A percentile compares a stretch with the other conserved stretches of the same genome.
These are phyloP conservation scores for Cordyceps pruinosa DNA, from an alignment of 2,329 filamentous ascomycete genomes.

Conservation along the genomic window DNA sequence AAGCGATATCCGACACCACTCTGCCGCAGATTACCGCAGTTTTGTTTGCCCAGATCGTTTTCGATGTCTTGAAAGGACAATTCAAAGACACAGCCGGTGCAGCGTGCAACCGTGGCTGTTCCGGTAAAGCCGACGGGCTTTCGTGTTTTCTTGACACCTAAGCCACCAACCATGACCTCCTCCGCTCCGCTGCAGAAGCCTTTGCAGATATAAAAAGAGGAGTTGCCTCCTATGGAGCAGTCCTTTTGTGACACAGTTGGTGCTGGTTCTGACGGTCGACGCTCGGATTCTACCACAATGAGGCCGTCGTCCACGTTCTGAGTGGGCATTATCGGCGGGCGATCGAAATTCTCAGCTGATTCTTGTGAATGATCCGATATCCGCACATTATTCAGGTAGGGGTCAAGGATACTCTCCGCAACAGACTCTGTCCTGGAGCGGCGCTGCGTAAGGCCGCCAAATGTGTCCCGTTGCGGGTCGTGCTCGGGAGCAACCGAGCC, in stretches of 20 bases:
- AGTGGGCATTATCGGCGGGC: neutral
- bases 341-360: neutral
- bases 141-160: slow-evolving; percentile 44
- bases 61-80: slow-evolving; percentile 47
- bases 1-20: slow-evolving; percentile 43
- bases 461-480: slow-evolving; percentile 1
- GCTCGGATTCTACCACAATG: slow-evolving; percentile 18
- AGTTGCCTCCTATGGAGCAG: slow-evolving; percentile 36
- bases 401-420: slow-evolving; percentile 9
- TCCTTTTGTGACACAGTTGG: slow-evolving; percentile 21
- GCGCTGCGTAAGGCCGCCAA: neutral
- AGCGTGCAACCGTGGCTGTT: slow-evolving; percentile 41
- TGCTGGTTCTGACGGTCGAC: slow-evolving; percentile 1
- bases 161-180: slow-evolving; percentile 40
- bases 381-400: neutral
- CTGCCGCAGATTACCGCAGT: slow-evolving; percentile 40
- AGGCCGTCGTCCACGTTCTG: slow-evolving; percentile 16
- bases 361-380: slow-evolving; percentile 5
- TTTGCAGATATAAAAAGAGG: slow-evolving; percentile 46
- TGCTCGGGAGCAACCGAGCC: neutral
- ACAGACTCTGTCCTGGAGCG: slow-evolving; percentile 4
- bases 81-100: slow-evolving; percentile 46
- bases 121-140: slow-evolving; percentile 41
- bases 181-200: slow-evolving; percentile 51
- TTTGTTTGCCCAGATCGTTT: slow-evolving; percentile 41